These are phyloP conservation scores for Aspergillus quadricinctus DNA, from an alignment of 2,329 filamentous ascomycete species.

Conservation along the genomic window DNA sequence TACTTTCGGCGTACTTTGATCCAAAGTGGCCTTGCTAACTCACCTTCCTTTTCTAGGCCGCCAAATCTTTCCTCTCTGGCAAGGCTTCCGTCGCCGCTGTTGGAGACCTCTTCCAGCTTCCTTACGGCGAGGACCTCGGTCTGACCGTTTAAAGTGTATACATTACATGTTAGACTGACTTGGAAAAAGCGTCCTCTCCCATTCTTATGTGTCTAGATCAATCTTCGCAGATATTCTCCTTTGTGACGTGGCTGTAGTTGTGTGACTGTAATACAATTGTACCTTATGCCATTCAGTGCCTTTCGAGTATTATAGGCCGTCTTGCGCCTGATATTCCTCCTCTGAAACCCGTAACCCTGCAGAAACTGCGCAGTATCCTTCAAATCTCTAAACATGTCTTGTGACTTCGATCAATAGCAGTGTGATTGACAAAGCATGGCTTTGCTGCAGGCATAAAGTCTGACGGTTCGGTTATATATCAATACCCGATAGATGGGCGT, in stretches of 20 bases:
- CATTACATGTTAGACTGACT: slow-evolving; percentile 33
- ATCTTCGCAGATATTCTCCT: slow-evolving; percentile 33
- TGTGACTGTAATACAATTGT: slow-evolving; percentile 39
- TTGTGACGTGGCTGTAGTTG: slow-evolving; percentile 34
- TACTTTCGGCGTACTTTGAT: background rate
- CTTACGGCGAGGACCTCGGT: slow-evolving; percentile 90
- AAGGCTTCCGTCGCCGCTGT: slow-evolving; percentile 88
- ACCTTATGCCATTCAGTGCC: slow-evolving; percentile 25
- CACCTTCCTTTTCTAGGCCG: slow-evolving; percentile 56
- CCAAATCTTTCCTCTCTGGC: slow-evolving; percentile 79
- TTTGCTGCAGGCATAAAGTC: background rate
- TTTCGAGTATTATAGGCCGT: slow-evolving; percentile 1
- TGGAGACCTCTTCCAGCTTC: slow-evolving; percentile 85
- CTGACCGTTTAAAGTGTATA: slow-evolving; percentile 73
- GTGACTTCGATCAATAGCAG: background rate
- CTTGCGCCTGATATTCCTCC: background rate
- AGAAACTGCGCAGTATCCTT: background rate
- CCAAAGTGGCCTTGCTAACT: slow-evolving; percentile 17
- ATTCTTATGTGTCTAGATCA: slow-evolving; percentile 34
- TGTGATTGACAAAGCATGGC: background rate
- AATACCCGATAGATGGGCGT: background rate
- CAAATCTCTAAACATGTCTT: background rate
- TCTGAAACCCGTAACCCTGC: background rate
- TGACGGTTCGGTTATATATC: background rate
- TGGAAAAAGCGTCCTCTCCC: slow-evolving; percentile 23